Percentiles rank a stretch among this genome's conserved stretches.
Conservation (phyloP, 768 basidiomycete species). For the Rubroboletus satanas region DNA sequence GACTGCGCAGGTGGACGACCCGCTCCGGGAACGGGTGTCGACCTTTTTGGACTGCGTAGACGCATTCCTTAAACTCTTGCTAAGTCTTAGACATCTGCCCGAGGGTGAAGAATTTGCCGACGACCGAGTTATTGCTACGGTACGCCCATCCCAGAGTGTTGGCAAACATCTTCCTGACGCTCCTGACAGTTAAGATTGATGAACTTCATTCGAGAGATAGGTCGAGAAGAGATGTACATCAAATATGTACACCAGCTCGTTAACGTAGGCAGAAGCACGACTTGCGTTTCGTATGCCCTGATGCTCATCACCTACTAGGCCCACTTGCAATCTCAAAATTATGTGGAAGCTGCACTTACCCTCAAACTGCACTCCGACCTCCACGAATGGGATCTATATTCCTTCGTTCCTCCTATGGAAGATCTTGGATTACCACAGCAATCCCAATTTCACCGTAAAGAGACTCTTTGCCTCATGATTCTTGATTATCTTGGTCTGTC, state of each 20-base stretch:
- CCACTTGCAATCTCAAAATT: constrained; percentile 85
- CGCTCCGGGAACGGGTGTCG: constrained; percentile 71
- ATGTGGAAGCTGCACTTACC: constrained; percentile 89
- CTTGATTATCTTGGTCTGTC: constrained; percentile 85
- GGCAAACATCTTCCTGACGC: constrained; percentile 6
- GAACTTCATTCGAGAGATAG: constrained; percentile 91
- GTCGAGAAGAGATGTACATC: constrained; percentile 90
- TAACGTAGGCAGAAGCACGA: constrained; percentile 50
- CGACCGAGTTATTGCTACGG: constrained; percentile 90
- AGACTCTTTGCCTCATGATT: constrained; percentile 85
- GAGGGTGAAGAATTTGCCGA: constrained; percentile 93
- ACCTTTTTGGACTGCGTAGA: constrained; percentile 87
- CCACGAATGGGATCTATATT: constrained; percentile 83
- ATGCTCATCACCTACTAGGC: constrained; percentile 46
- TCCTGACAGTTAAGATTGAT: constrained; percentile 68
- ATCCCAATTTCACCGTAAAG: constrained; percentile 91
- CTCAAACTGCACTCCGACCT: constrained; percentile 92
- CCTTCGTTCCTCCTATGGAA: constrained; percentile 83
- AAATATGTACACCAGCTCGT: constrained; percentile 96
- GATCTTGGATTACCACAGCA: constrained; percentile 88
- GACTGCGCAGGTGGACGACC: constrained; percentile 72
- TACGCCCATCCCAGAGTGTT: constrained; percentile 29
- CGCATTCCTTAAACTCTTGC: constrained; percentile 84
- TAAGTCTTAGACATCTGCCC: constrained; percentile 84
- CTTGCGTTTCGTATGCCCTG: not conserved